Conservation (phyloP, 75 land plant genomes). For the Pseudotsuga menziesii region DNA sequence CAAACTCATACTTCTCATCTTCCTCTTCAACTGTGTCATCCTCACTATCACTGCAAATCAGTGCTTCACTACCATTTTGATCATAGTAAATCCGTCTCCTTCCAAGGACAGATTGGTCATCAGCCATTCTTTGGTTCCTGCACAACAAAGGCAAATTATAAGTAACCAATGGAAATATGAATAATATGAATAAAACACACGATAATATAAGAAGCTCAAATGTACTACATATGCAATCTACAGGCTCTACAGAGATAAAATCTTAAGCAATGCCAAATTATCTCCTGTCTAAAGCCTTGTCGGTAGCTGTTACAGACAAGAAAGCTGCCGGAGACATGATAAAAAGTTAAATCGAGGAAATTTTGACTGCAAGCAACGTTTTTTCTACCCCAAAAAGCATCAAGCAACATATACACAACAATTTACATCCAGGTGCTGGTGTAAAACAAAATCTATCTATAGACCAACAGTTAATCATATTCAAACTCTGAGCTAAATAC, state of each 20-base stretch:
- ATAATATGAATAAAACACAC: no score
- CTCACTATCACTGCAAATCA: slow-evolving; percentile 98
- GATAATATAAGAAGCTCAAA: background rate
- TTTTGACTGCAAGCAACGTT: background rate
- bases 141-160: background rate
- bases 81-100: slow-evolving; percentile 97
- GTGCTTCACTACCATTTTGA: slow-evolving; percentile 89
- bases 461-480: no score
- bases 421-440: background rate
- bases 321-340: background rate
- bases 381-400: background rate
- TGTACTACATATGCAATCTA: background rate
- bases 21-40: slow-evolving; percentile 91
- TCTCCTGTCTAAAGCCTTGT: background rate
- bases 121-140: slow-evolving; percentile 97
- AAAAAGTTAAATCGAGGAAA: background rate
- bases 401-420: background rate
- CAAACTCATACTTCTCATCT: slow-evolving; percentile 87
- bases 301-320: background rate
- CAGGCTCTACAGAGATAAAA: background rate
- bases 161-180: no score
- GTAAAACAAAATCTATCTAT: background rate
- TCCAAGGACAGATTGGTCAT: slow-evolving; percentile 97
- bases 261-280: background rate
- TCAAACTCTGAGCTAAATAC: no score